phyloP scores from a whole-genome alignment of 306 rosid genomes.

The Cicer yamashitae region DNA sequence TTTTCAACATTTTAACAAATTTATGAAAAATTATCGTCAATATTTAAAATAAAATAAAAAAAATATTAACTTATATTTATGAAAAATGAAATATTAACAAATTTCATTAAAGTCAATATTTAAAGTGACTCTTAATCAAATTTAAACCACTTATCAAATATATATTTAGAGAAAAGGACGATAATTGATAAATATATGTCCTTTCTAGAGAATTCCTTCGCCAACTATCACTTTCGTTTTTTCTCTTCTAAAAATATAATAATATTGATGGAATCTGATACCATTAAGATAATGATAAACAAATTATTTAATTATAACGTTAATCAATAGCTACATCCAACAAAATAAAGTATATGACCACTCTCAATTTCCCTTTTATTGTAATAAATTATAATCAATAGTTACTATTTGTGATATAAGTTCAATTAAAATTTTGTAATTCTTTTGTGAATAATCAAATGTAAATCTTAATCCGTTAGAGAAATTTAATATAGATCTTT shows the following conservation, averaged over 20 bases:
- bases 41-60: too few relatives aligned
- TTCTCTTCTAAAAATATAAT: too few relatives aligned
- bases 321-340: background rate
- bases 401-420: background rate
- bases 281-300: background rate
- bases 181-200: background rate
- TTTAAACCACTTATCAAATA: too few relatives aligned
- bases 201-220: background rate
- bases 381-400: background rate
- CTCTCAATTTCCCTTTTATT: slow-evolving; percentile 9
- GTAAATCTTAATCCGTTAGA: too few relatives aligned
- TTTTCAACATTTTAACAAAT: too few relatives aligned
- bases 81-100: too few relatives aligned
- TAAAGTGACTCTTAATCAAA: too few relatives aligned
- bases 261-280: slow-evolving; percentile 6
- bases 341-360: background rate
- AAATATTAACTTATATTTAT: too few relatives aligned
- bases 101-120: too few relatives aligned
- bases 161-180: background rate
- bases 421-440: background rate
- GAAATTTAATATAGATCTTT: too few relatives aligned
- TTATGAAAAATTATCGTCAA: too few relatives aligned
- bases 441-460: too few relatives aligned
- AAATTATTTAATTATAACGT: background rate
- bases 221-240: slow-evolving; percentile 1